Evolutionary conservation across 176 grass and related monocot species (phyloP), one percentile per base, ranked within the genome.

Genomic region (Carex pumila): DNA sequence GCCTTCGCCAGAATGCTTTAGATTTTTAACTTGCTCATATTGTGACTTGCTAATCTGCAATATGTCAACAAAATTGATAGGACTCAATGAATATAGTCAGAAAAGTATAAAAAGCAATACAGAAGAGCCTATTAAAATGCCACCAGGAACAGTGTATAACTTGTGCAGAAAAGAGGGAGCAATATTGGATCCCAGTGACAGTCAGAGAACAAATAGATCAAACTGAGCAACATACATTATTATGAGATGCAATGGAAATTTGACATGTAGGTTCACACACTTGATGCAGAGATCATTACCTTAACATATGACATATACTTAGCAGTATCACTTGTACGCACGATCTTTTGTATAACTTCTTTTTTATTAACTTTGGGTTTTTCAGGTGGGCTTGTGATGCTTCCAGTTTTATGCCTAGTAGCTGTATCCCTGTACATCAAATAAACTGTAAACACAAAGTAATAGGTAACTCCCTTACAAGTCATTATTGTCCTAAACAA

Each of bases 281-380:
- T 17, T 77, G 22, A 74, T 77, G 12, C 8, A 17, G 77, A 85
- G 55, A n/a, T 71, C 19, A 34, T 90, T 49, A 90, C 88, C 88
- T 87, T 90, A 84, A 90, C 86, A 81, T 72, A 87, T 81, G 88
- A 90, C 88, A 90, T 84, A 76, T 85, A 90, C 86, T 90, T 90
- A 87, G 71, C 45, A 86, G 60, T 81, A 74, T 87, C 88, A 84
- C 62, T 58, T 62, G 61, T 84, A 63, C 37, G 54, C 13, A 84
- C 39, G 7, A 81, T 61, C n/a, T 80, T 84, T 53, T 60, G 49
- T 75, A 25, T 41, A 39, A 58, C 37, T 75, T 90, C 85, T 61
- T 57, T 83, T 63, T 89, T 87, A 73, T 39, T 76, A 81, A 73
- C 81, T 73, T 87, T 90, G 66, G 80, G 18, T 71, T 75, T 83